Conservation (phyloP, 345 rosid species). For the Conringia planisiliqua region DNA sequence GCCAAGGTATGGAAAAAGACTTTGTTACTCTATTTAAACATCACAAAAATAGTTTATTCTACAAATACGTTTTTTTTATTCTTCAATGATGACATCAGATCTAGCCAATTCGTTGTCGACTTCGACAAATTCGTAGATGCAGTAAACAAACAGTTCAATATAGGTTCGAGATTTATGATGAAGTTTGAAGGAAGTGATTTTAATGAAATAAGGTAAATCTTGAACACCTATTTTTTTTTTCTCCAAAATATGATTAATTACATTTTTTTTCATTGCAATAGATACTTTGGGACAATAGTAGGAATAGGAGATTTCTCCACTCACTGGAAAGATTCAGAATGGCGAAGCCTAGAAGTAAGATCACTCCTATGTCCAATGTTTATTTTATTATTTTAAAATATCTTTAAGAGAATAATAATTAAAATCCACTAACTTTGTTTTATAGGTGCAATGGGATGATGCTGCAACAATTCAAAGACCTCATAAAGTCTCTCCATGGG, state of each 20-base stretch:
- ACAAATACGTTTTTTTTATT: neutral
- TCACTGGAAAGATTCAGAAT: neutral
- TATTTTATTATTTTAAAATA: neutral
- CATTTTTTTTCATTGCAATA: neutral
- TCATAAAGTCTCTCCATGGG: constrained; percentile 59
- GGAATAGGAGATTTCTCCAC: neutral
- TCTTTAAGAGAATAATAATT: neutral
- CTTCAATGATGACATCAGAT: neutral
- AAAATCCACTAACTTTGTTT: neutral
- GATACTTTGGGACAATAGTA: neutral
- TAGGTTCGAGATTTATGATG: constrained; percentile 63
- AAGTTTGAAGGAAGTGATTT: constrained; percentile 52
- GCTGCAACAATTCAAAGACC: constrained; percentile 50
- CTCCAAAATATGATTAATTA: neutral
- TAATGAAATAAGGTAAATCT: neutral
- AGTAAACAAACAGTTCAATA: constrained; percentile 40
- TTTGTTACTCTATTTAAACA: neutral
- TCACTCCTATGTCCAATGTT: neutral
- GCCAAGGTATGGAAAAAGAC: neutral
- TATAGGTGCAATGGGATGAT: constrained; percentile 63
- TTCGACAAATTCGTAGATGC: constrained; percentile 50
- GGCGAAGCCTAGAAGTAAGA: neutral
- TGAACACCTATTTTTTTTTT: neutral
- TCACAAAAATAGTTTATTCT: too few species aligned
- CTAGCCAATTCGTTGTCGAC: constrained; percentile 57